These are phyloP conservation scores for Lachnellula suecica DNA, from an alignment of 2,329 filamentous ascomycete genomes.

Conservation along the genomic window DNA sequence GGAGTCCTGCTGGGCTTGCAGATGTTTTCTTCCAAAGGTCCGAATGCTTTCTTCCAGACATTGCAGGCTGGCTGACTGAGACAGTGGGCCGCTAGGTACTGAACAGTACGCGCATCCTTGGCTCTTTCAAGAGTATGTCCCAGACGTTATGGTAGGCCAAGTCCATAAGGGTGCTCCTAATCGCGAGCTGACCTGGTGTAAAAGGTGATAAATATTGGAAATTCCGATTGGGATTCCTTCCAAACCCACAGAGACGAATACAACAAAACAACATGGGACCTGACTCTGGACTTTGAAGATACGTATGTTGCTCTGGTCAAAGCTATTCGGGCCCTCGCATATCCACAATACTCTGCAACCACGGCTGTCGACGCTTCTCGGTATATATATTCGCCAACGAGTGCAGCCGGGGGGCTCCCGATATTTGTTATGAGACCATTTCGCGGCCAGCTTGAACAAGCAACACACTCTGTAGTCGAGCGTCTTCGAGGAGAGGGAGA, in stretches of 20 bases:
- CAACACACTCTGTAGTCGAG: conserved; percentile 34
- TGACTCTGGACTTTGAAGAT: conserved; percentile 32
- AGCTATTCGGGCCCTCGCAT: conserved; percentile 31
- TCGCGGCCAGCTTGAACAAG: conserved; percentile 32
- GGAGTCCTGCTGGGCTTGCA: conserved; percentile 25
- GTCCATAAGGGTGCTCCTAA: background rate
- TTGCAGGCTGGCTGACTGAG: conserved; percentile 11
- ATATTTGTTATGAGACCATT: conserved; percentile 39
- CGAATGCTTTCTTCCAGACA: background rate
- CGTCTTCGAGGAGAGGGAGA: conserved; percentile 35
- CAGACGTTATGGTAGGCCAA: conserved; percentile 33
- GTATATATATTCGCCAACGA: conserved; percentile 10
- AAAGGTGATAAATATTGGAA: conserved; percentile 35
- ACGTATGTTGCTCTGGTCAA: conserved; percentile 36
- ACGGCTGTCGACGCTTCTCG: conserved; percentile 10
- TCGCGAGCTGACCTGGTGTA: background rate
- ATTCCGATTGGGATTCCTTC: conserved; percentile 33
- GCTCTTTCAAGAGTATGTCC: conserved; percentile 35
- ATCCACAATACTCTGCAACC: conserved; percentile 19
- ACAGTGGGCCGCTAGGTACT: conserved; percentile 29
- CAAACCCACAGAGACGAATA: conserved; percentile 29
- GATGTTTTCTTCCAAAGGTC: conserved; percentile 31
- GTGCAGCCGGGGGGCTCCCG: conserved; percentile 29
- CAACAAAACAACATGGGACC: conserved; percentile 30
- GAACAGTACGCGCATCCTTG: conserved; percentile 33